Percentiles rank a stretch among this genome's conserved stretches.
phyloP scores from a whole-genome alignment of 495 filamentous ascomycete species.

The Neurospora terricola region DNA sequence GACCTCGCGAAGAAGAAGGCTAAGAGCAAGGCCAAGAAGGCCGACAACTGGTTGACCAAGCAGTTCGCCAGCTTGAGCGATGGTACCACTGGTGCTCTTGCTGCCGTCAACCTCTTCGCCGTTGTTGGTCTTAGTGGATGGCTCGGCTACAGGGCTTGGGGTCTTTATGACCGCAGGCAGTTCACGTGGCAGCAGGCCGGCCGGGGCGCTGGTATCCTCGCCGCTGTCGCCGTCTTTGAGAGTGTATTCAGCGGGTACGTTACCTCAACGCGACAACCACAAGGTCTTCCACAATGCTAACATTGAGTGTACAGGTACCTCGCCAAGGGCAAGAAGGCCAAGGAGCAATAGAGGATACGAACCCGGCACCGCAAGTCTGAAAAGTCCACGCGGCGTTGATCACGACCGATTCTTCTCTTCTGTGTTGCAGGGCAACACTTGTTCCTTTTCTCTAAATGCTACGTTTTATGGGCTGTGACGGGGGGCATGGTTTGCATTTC shows the following conservation, averaged over 20 bases:
- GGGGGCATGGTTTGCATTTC: neutral
- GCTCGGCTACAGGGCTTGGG: conserved; percentile 37
- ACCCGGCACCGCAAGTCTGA: neutral
- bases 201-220: conserved; percentile 44
- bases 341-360: conserved; percentile 18
- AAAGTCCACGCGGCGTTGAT: neutral
- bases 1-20: conserved; percentile 45
- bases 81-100: conserved; percentile 24
- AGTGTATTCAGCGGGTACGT: conserved; percentile 31
- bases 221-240: conserved; percentile 32
- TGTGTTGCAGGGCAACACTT: neutral
- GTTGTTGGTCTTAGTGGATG: conserved; percentile 36
- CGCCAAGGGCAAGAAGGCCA: conserved; percentile 31
- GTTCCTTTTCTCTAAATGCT: neutral
- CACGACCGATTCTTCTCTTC: neutral
- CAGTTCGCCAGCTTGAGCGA: conserved; percentile 26
- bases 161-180: conserved; percentile 50
- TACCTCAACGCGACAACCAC: neutral
- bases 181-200: conserved; percentile 64
- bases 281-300: neutral
- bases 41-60: conserved; percentile 28
- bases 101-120: conserved; percentile 27
- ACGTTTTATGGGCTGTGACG: neutral
- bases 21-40: conserved; percentile 24
- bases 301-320: conserved; percentile 18